These are phyloP conservation scores for Guyanaporus albipodus DNA, from an alignment of 768 basidiomycete genomes.

Conservation along the genomic window DNA sequence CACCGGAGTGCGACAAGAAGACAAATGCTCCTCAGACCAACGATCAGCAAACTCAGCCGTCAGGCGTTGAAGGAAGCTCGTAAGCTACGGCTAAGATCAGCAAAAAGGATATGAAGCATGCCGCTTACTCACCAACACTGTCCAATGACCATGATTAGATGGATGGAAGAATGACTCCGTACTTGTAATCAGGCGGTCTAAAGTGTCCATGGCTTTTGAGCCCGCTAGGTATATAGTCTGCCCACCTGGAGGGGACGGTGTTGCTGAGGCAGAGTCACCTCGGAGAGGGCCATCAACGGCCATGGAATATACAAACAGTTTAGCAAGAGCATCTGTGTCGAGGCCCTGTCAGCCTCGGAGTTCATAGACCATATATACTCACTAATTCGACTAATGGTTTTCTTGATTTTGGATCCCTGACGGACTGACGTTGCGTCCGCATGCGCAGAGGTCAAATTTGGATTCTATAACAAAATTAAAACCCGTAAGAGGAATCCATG, in stretches of 20 bases:
- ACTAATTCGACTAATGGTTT: slow-evolving; percentile 63
- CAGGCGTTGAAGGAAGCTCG: slow-evolving; percentile 77
- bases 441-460: slow-evolving; percentile 61
- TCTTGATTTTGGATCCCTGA: slow-evolving; percentile 62
- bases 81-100: slow-evolving; percentile 45
- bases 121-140: slow-evolving; percentile 31
- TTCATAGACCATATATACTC: neutral
- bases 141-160: slow-evolving; percentile 86
- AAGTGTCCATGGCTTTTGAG: slow-evolving; percentile 80
- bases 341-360: neutral
- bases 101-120: neutral
- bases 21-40: slow-evolving; percentile 71
- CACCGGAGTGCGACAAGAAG: slow-evolving; percentile 73
- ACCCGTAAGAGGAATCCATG: neutral
- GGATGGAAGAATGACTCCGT: slow-evolving; percentile 96
- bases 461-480: slow-evolving; percentile 39
- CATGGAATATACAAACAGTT: slow-evolving; percentile 87
- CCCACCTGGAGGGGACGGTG: slow-evolving; percentile 58
- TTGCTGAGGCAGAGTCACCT: slow-evolving; percentile 44
- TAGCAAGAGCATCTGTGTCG: slow-evolving; percentile 66
- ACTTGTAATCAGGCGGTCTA: slow-evolving; percentile 85
- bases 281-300: slow-evolving; percentile 70
- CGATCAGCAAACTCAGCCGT: slow-evolving; percentile 76
- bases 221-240: slow-evolving; percentile 68
- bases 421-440: slow-evolving; percentile 62